Evolutionary conservation across 225 moss, liverwort and hornwort genomes (phyloP).

Genomic region (Lunularia cruciata): DNA sequence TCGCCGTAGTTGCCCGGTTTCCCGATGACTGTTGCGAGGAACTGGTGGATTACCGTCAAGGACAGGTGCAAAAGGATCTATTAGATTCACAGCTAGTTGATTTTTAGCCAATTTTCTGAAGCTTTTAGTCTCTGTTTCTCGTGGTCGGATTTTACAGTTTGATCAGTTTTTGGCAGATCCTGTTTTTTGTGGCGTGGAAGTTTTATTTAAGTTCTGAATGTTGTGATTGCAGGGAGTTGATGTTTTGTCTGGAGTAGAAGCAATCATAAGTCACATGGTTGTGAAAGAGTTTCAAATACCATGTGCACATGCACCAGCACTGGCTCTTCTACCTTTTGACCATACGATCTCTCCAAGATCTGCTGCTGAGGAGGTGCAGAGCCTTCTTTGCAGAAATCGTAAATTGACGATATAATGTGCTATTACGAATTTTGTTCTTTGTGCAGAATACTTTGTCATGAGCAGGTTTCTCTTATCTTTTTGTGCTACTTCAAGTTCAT

Average conservation of each 20-base stretch:
- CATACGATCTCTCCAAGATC: constrained; percentile 81
- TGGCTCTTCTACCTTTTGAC: constrained; percentile 75
- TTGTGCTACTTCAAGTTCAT: neutral
- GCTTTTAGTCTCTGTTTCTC: neutral
- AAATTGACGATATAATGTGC: neutral
- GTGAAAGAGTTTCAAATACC: constrained; percentile 73
- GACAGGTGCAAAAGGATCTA: no score
- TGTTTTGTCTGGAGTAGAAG: constrained; percentile 91
- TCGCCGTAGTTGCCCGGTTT: constrained; percentile 87
- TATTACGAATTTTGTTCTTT: no score
- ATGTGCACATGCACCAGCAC: constrained; percentile 92
- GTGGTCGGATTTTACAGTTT: no score
- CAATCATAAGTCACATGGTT: constrained; percentile 92
- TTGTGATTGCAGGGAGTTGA: constrained; percentile 71
- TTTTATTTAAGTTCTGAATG: no score
- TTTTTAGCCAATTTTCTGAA: no score
- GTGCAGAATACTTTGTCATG: no score
- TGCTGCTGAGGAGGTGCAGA: constrained; percentile 78
- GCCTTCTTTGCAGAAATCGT: no score
- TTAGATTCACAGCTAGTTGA: no score
- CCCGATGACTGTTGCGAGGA: constrained; percentile 84
- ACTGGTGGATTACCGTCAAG: constrained; percentile 81
- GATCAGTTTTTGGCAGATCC: no score
- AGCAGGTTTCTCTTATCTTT: neutral
- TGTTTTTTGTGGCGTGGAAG: no score